These are phyloP conservation scores for Cinnamomum chago DNA, from an alignment of 164 flowering plant species.

Conservation along the genomic window DNA sequence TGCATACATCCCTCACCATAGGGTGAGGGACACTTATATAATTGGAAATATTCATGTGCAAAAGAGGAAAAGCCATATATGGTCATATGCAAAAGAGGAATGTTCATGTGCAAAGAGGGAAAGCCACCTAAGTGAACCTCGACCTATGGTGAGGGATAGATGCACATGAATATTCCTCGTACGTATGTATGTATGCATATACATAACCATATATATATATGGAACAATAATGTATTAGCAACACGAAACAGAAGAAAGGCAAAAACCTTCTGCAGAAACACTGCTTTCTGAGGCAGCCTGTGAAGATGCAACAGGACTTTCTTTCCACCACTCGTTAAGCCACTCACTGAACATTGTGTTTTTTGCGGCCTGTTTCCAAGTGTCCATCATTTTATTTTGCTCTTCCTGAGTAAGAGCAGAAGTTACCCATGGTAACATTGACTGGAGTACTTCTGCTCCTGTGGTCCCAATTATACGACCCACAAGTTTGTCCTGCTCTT, in stretches of 20 bases:
- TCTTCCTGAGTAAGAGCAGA: slow-evolving; percentile 89
- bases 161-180: too few species aligned
- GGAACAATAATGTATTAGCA: neutral
- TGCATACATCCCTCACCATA: too few species aligned
- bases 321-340: slow-evolving; percentile 98
- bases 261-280: slow-evolving; percentile 48
- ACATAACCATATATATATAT: neutral
- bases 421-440: slow-evolving; percentile 98
- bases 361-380: slow-evolving; percentile 88
- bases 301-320: slow-evolving; percentile 32
- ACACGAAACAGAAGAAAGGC: neutral
- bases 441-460: slow-evolving; percentile 93
- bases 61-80: too few species aligned
- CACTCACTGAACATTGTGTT: slow-evolving; percentile 97
- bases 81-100: too few species aligned
- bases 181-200: too few species aligned
- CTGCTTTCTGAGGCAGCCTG: slow-evolving; percentile 34
- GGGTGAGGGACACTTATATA: too few species aligned
- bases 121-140: too few species aligned
- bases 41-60: too few species aligned
- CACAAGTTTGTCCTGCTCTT: slow-evolving; percentile 92
- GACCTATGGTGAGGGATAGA: too few species aligned
- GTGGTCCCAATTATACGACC: slow-evolving; percentile 94
- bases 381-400: slow-evolving; percentile 92
- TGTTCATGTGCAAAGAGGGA: too few species aligned